Base-by-base conservation (phyloP, 2,329 filamentous ascomycete genomes). In the Didymella pinodella region DNA sequence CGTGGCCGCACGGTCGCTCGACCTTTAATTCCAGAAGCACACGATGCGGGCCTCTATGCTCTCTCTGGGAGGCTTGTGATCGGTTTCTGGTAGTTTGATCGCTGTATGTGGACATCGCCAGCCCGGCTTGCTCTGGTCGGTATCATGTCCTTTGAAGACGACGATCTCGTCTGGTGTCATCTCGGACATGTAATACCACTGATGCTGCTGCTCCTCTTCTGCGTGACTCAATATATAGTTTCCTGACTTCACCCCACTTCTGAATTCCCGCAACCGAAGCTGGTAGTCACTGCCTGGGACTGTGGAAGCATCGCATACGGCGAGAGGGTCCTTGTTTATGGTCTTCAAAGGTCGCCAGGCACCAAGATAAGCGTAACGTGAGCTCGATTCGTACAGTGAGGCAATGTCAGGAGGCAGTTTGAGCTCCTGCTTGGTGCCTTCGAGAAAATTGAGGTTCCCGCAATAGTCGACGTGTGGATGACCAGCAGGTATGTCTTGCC, bases 321-420 rank as follows among this genome's bases (percentile, higher is more conserved):
- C 67, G 1, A 75, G 62, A 3, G 73, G 71, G 28, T 74, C 70
- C 41, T 49, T 65, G 14, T 43, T 46, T 14, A 75, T 59, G 0
- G 55, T 65, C 26, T 61, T 64, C 3, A 73, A 57, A 8, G 73
- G 72, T 0, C 72, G 68, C 72, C 72, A 75, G 26, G 67, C 66
- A 51, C 71, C 71, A 22, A 75, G 62, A 54, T 74, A 70, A 31
- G 67, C 65, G 47, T 63, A 71, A 18, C 73, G 70, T 7, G 47
- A 46, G 26, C 57, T 59, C 26, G 40, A 40, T 14, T 28, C 26
- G 48, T 60, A 62, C 8, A 62, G 50, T 2, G 29, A 3, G 2
- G 50, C 22, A 14, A 66, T 47, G 25, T 57, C 52, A 18, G 57
- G 20, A 18, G 64, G 64, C 4, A 72, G 20, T 7, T 54, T 48